Percentiles rank a stretch among this genome's conserved stretches.
These are phyloP conservation scores for Gamarada debralockiae DNA, from an alignment of 495 filamentous ascomycete genomes.

Conservation along the genomic window DNA sequence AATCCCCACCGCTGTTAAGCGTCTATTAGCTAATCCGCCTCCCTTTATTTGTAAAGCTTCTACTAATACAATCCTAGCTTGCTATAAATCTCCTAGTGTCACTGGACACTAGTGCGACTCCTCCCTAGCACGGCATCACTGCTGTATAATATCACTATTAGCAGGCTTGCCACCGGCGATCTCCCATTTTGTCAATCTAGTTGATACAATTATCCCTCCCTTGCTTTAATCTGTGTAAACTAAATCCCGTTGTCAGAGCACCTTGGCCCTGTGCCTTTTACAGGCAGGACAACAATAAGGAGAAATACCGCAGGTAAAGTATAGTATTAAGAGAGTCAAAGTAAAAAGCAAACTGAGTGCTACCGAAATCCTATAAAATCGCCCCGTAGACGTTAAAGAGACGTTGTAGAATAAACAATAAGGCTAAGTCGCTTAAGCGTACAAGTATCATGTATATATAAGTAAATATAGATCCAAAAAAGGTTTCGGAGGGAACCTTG, in stretches of 20 bases:
- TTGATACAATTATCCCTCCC: constrained; percentile 11
- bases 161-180: constrained; percentile 11
- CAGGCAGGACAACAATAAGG: not conserved
- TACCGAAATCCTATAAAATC: not conserved
- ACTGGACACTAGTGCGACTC: not conserved
- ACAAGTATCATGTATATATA: not conserved
- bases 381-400: too few relatives aligned
- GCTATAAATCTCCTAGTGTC: constrained; percentile 24
- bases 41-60: not conserved
- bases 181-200: constrained; percentile 7
- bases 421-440: not conserved
- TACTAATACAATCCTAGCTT: not conserved
- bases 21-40: not conserved
- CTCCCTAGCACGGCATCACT: too few relatives aligned
- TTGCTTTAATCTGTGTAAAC: not conserved
- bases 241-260: not conserved
- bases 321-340: not conserved
- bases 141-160: not conserved
- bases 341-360: not conserved
- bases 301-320: not conserved
- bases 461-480: not conserved
- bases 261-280: not conserved
- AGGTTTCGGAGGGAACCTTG: not conserved
- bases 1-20: not conserved
- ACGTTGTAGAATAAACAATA: not conserved